These are phyloP conservation scores for Chenopodium quinoa DNA, from an alignment of 148 eudicot genomes.

Conservation along the genomic window DNA sequence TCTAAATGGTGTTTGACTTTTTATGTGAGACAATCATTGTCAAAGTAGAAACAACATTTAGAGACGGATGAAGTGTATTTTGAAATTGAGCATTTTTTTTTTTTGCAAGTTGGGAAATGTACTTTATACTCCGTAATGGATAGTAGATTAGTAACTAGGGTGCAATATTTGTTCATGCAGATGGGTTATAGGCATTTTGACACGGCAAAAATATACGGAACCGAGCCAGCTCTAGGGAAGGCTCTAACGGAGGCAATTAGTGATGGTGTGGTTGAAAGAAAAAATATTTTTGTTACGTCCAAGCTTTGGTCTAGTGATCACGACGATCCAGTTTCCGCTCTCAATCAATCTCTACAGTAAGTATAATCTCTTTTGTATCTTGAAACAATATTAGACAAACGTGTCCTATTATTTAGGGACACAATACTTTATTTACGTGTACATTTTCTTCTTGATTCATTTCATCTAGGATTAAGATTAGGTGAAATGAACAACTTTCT, in stretches of 20 bases:
- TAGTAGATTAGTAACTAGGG: neutral
- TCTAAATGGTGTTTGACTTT: too few species aligned
- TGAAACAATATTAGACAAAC: too few species aligned
- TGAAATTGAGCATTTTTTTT: too few species aligned
- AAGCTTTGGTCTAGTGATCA: slow-evolving; percentile 70
- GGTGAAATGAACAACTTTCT: slow-evolving; percentile 4
- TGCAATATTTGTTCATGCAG: slow-evolving; percentile 27
- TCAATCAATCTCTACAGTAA: slow-evolving; percentile 50
- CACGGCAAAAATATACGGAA: slow-evolving; percentile 62
- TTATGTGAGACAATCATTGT: too few species aligned
- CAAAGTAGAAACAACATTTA: too few species aligned
- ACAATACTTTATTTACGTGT: too few species aligned
- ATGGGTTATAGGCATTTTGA: slow-evolving; percentile 67
- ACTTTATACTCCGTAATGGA: too few species aligned
- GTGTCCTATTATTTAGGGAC: neutral
- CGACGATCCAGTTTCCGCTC: slow-evolving; percentile 58
- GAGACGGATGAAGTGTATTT: too few species aligned
- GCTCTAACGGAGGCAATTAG: slow-evolving; percentile 47
- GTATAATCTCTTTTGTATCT: neutral
- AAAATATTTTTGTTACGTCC: slow-evolving; percentile 48
- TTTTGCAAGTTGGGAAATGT: too few species aligned
- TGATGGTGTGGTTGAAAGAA: slow-evolving; percentile 34
- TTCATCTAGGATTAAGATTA: neutral
- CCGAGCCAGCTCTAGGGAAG: slow-evolving; percentile 48
- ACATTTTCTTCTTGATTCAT: neutral